phyloP scores from a whole-genome alignment of 768 basidiomycete genomes.

The Crassisporium funariophilum region DNA sequence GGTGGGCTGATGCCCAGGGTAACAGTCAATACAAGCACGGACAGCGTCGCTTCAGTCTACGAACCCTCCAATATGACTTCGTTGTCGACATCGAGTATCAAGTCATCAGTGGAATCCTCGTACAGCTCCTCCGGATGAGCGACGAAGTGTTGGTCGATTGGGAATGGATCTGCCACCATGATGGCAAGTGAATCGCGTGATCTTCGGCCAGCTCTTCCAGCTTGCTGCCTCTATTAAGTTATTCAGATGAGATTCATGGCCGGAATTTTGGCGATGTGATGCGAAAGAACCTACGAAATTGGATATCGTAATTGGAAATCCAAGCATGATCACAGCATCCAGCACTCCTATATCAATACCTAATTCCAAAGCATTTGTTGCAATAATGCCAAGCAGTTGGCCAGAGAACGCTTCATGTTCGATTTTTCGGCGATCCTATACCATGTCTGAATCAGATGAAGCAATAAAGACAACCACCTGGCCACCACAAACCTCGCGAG shows the following conservation, averaged over 20 bases:
- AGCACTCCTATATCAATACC: slow-evolving; percentile 90
- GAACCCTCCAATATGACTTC: slow-evolving; percentile 69
- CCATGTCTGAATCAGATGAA: background rate
- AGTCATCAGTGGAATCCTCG: slow-evolving; percentile 58
- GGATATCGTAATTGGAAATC: slow-evolving; percentile 78
- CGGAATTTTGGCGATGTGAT: background rate
- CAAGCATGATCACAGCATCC: slow-evolving; percentile 88
- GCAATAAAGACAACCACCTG: background rate
- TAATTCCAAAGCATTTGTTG: slow-evolving; percentile 89
- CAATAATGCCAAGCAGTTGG: slow-evolving; percentile 79
- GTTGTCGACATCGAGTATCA: slow-evolving; percentile 74
- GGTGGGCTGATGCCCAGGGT: slow-evolving; percentile 48
- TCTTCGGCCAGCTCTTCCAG: slow-evolving; percentile 83
- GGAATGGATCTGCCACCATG: slow-evolving; percentile 66
- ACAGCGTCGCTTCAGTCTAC: background rate
- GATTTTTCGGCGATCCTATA: slow-evolving; percentile 77
- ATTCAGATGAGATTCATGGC: background rate
- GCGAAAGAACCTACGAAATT: slow-evolving; percentile 62
- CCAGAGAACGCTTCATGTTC: slow-evolving; percentile 88
- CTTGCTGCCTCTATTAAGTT: slow-evolving; percentile 74
- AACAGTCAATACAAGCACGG: background rate
- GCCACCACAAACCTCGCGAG: slow-evolving; percentile 51
- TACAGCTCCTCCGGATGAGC: slow-evolving; percentile 72
- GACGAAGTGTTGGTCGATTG: slow-evolving; percentile 77
- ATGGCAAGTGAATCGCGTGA: slow-evolving; percentile 78